Percentiles rank a stretch among this genome's conserved stretches.
These are phyloP conservation scores for Chondrus crispus DNA, from an alignment of 23 red algal genomes.

Conservation along the genomic window DNA sequence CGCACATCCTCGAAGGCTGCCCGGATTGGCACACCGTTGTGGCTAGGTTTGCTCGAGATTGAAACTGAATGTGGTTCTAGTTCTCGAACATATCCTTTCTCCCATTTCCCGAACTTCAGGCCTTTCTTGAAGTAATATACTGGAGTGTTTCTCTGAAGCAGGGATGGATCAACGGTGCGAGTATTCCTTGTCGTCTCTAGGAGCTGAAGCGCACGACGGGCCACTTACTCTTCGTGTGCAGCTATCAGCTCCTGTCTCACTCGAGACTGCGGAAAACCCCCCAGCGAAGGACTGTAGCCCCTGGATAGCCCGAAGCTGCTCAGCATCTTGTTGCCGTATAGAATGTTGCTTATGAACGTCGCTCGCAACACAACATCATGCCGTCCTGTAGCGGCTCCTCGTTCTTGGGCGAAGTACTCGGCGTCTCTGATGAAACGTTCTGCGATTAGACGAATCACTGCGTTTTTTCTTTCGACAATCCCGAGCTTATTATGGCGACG, in stretches of 20 bases:
- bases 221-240: neutral
- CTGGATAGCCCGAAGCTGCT: conserved; percentile 26
- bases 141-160: neutral
- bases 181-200: neutral
- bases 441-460: neutral
- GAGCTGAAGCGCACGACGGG: neutral
- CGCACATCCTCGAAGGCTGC: conserved; percentile 22
- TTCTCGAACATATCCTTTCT: neutral
- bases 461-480: conserved; percentile 9
- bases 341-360: conserved; percentile 18
- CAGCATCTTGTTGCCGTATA: conserved; percentile 7
- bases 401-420: neutral
- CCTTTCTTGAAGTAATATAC: neutral
- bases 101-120: neutral
- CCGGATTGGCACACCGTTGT: neutral
- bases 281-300: neutral
- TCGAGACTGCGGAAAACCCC: neutral
- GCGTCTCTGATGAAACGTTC: neutral
- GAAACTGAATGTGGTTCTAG: neutral
- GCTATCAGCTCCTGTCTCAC: neutral
- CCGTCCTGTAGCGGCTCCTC: neutral
- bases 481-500: conserved; percentile 43
- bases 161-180: neutral
- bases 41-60: neutral
- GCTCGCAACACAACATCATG: neutral